Conservation (phyloP, 306 rosid species). For the Inga laurina region DNA sequence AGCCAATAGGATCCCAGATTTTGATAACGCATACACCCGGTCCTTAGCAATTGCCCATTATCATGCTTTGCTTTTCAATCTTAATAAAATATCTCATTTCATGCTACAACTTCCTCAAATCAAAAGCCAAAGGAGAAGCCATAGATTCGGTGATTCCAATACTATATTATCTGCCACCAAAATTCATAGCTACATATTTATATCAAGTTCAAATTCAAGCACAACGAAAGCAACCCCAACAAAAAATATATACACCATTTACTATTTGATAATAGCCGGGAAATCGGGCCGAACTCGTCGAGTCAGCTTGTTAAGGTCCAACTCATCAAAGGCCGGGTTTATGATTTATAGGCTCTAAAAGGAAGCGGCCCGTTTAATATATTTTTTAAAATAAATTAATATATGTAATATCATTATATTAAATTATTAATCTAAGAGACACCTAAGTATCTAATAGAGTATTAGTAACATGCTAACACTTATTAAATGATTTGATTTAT, state of each 20-base stretch:
- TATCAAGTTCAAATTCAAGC: neutral
- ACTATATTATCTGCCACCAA: neutral
- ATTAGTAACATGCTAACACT: too few relatives aligned
- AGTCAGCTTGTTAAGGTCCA: too few relatives aligned
- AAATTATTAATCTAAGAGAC: too few relatives aligned
- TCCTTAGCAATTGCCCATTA: neutral
- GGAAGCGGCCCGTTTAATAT: too few relatives aligned
- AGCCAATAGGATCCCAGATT: constrained; percentile 28
- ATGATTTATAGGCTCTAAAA: too few relatives aligned
- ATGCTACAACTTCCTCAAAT: neutral
- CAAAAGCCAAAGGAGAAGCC: neutral
- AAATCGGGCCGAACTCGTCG: too few relatives aligned
- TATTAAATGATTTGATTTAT: too few relatives aligned
- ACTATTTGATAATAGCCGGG: too few relatives aligned
- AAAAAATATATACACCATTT: constrained; percentile 1
- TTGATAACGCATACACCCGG: neutral
- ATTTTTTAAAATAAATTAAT: too few relatives aligned
- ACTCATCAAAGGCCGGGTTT: too few relatives aligned
- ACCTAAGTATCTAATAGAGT: too few relatives aligned
- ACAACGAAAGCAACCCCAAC: neutral
- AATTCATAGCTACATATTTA: neutral
- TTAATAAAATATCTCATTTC: neutral
- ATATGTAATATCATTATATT: too few relatives aligned
- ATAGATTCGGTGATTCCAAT: neutral
- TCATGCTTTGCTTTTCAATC: neutral